phyloP scores from a whole-genome alignment of 139 green algal genomes.

The Coelastrella sp. region DNA sequence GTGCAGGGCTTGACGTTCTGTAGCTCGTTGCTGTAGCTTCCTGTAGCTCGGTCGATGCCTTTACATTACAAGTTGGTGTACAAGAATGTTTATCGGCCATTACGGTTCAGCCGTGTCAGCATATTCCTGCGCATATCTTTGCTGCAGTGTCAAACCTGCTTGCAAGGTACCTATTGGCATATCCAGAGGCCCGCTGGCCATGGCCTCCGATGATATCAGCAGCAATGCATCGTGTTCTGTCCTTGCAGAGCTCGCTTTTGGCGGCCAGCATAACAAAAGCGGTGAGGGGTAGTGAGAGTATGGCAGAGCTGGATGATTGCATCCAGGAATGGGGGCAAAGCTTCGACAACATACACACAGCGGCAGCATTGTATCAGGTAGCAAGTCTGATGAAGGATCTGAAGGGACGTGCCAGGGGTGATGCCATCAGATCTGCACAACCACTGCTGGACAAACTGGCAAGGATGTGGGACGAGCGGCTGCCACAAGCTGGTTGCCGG shows the following conservation, averaged over 20 bases:
- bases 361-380: not conserved
- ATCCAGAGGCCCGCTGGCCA: too few species aligned
- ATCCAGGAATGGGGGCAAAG: not conserved
- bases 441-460: not conserved
- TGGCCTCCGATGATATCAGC: too few species aligned
- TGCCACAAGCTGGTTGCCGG: not conserved
- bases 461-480: not conserved
- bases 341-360: constrained; percentile 2
- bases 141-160: too few species aligned
- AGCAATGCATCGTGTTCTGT: not conserved
- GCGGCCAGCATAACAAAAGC: not conserved
- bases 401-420: not conserved
- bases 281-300: not conserved
- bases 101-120: too few species aligned
- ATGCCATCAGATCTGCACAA: not conserved
- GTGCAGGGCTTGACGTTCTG: too few species aligned
- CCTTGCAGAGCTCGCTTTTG: not conserved
- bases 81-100: too few species aligned
- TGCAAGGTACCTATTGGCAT: too few species aligned
- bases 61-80: too few species aligned
- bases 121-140: too few species aligned
- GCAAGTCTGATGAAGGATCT: not conserved
- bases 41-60: too few species aligned
- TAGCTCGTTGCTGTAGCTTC: too few species aligned
- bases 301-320: not conserved